Evolutionary conservation across 208 protist species (phyloP).

Genomic region (Trypanosoma vivax): DNA sequence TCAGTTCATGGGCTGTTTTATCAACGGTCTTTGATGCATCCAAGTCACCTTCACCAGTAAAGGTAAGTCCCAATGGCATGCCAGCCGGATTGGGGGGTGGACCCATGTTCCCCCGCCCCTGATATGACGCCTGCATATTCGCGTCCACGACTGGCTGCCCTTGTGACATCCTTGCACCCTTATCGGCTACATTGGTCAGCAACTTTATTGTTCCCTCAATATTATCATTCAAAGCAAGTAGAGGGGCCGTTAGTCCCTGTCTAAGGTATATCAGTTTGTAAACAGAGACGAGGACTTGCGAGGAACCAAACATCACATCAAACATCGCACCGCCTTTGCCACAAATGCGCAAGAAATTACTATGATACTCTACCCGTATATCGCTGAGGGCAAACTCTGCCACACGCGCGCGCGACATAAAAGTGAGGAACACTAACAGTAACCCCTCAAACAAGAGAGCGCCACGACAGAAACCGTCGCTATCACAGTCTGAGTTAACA

Average conservation of each 20-base stretch:
- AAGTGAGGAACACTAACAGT: slow-evolving; percentile 15
- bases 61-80: too few relatives aligned
- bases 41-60: too few relatives aligned
- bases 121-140: too few relatives aligned
- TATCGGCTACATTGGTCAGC: background rate
- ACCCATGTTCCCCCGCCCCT: too few relatives aligned
- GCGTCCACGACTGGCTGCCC: too few relatives aligned
- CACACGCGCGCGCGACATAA: slow-evolving; percentile 15
- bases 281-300: slow-evolving; percentile 1
- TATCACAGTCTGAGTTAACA: background rate
- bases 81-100: too few relatives aligned
- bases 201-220: background rate
- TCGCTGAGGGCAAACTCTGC: slow-evolving; percentile 2
- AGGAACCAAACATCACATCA: slow-evolving; percentile 14
- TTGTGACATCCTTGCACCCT: too few relatives aligned
- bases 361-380: slow-evolving; percentile 8
- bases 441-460: slow-evolving; percentile 14
- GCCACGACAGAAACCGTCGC: background rate
- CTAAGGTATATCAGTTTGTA: slow-evolving; percentile 19
- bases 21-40: too few relatives aligned
- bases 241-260: slow-evolving; percentile 1
- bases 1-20: too few relatives aligned
- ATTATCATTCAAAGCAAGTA: background rate
- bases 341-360: slow-evolving; percentile 3
- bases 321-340: slow-evolving; percentile 6